phyloP scores from a whole-genome alignment of 2,329 filamentous ascomycete species.

The Alternaria metachromatica region DNA sequence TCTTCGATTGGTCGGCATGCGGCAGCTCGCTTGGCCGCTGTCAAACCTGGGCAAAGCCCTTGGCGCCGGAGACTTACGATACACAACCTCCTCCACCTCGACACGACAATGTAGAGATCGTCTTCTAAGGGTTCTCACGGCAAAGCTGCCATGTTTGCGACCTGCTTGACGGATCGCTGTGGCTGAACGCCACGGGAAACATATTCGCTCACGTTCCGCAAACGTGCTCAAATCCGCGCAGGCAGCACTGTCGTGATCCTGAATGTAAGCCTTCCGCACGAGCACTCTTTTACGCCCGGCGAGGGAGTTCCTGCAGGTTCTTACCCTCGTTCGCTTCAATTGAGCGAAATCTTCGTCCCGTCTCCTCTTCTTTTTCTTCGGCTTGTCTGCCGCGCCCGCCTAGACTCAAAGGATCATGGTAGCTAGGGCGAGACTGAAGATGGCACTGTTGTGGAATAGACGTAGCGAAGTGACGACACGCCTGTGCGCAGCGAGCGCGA shows the following conservation, averaged over 20 bases:
- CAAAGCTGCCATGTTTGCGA: not conserved
- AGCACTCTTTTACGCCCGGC: not conserved
- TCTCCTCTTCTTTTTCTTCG: not conserved
- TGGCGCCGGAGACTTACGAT: not conserved
- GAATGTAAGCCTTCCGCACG: not conserved
- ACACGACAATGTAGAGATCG: not conserved
- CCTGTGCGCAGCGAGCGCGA: not conserved
- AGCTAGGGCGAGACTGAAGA: not conserved
- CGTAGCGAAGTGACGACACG: not conserved
- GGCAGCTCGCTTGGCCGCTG: too few species aligned
- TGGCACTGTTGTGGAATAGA: not conserved
- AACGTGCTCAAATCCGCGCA: not conserved
- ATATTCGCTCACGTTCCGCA: not conserved
- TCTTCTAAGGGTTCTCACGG: not conserved
- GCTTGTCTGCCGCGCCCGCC: not conserved
- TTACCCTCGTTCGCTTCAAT: not conserved
- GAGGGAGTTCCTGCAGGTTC: not conserved
- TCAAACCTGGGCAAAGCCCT: too few species aligned
- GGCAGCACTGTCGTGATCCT: not conserved
- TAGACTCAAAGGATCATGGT: not conserved
- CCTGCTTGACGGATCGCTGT: not conserved
- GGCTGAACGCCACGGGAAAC: not conserved
- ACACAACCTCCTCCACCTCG: not conserved
- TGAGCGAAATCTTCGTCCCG: not conserved
- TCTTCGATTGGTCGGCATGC: too few species aligned